Evolutionary conservation across 1,139 yeast species (phyloP), one percentile per base, ranked within the genome.

Genomic region (Saccharomyces hybrid): DNA sequence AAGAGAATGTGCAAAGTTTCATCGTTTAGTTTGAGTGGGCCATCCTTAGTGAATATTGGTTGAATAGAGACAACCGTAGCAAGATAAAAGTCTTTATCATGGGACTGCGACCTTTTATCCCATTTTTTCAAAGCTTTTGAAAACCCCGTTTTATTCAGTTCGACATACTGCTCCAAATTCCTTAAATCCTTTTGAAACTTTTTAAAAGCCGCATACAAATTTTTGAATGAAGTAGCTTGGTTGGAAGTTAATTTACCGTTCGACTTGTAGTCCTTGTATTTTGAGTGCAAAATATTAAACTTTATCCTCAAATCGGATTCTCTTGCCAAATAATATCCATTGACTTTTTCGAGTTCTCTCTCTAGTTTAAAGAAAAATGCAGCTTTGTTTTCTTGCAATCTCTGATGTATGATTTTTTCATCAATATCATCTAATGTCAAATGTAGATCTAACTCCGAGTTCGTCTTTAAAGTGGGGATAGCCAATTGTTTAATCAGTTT

Each of bases 41-140:
- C 95, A 59, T 87, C 86, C 59, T 95, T 82, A 66, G 95, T 96
- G 73, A 93, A 93, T n/a, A 91, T 95, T 0, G 99, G 99, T 68
- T 93, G 99, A 2, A 93, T 96, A 59, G 89, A 89, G 11, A 93
- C 96, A 0, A 97, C 97, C 0, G 97, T 84, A 51, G 89, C 84
- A 48, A 93, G 78, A 68, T 91, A 93, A 52, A 93, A 76, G 69
- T 93, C 99, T 67, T 90, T 90, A 9, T 97, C 91, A 62, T 89
- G 96, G 1, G 96, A 87, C 64, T 91, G 90, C 16, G 97, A 89
- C 57, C 98, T 77, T 71, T 93, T 93, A 71, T 93, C 99, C 99
- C 99, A 93, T 73, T 93, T 93, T 69, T 93, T 93, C 63, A 93
- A 80, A 34, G 89, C 98, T 71, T 93, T 93, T 29, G 95, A 84